Base-by-base conservation (phyloP, 2,329 filamentous ascomycete species). In the Scortechinia acanthostroma region DNA sequence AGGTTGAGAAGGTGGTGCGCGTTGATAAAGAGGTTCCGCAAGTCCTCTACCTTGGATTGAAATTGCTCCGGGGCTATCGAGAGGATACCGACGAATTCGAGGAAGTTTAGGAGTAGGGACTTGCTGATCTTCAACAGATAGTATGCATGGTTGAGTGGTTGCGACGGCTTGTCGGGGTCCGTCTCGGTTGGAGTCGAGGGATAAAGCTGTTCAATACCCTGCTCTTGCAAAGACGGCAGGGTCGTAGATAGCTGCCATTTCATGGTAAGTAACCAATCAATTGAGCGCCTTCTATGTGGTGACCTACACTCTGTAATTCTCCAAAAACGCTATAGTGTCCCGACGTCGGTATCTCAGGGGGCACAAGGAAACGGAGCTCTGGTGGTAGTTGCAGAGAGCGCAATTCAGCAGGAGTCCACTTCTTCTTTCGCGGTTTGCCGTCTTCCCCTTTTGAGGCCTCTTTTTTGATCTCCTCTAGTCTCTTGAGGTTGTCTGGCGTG, bases 1-100 rank as follows among this genome's bases (percentile, higher is more conserved):
- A 79, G 67, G 49, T 83, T 83, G 49, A 83, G 71, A 47, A 83
- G 61, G 44, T 76, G 73, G 52, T 82, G 76, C 47, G 77, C 71
- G 50, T 83, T 83, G 52, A 76, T 67, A 40, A 78, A 74, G 28
- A 83, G 55, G 21, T 71, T 76, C 52, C 73, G 64, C 30, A 84
- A 59, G 52, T 83, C 69, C 44, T 73, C 67, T 43, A 78, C 63
- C 50, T 78, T 77, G 16, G 68, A 58, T 22, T 68, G 63, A 46
- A 69, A 71, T 40, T 70, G 61, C 23, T 70, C 66, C 2, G 79
- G 76, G 6, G 78, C 63, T 10, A 70, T 56, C 0, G 71, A 68
- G 2, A 83, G 62, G 10, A 76, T 62, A 30, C 76, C 75, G 2
- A 77, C 64, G 16, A 83, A 66, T 46, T 78, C 74, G 15, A 83